Conservation (phyloP, 352 stramenopile genomes). For the Globisporangium heterothallicum region DNA sequence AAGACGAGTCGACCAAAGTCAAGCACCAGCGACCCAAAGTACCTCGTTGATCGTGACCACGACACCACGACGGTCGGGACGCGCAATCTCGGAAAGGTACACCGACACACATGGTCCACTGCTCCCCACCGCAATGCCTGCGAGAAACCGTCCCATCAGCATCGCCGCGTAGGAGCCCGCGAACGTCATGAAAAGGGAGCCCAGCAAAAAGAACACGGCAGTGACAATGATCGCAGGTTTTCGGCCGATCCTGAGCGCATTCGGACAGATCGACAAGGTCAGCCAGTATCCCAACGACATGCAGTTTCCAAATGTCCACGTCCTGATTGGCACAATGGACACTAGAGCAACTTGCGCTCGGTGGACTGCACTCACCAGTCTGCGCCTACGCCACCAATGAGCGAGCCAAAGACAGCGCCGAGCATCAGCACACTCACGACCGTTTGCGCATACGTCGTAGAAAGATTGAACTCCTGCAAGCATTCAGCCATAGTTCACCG, state of each 20-base stretch:
- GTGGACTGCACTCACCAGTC: slow-evolving; percentile 51
- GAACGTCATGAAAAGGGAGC: slow-evolving; percentile 69
- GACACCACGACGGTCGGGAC: slow-evolving; percentile 42
- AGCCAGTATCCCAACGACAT: background rate
- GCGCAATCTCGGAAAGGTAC: slow-evolving; percentile 65
- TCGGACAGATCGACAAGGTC: background rate
- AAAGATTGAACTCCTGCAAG: slow-evolving; percentile 45
- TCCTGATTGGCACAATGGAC: too few relatives aligned
- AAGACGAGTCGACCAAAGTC: too few relatives aligned
- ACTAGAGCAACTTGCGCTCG: too few relatives aligned
- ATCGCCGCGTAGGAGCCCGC: slow-evolving; percentile 36
- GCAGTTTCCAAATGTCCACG: too few relatives aligned
- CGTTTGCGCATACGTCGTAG: slow-evolving; percentile 37
- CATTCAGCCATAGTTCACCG: too few relatives aligned
- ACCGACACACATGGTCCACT: slow-evolving; percentile 60
- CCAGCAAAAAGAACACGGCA: slow-evolving; percentile 45
- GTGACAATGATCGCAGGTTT: slow-evolving; percentile 63
- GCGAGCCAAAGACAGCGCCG: slow-evolving; percentile 55
- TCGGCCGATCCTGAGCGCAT: slow-evolving; percentile 37
- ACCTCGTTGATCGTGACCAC: slow-evolving; percentile 65
- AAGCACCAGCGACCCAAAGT: background rate
- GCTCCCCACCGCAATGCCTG: slow-evolving; percentile 53
- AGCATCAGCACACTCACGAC: slow-evolving; percentile 72
- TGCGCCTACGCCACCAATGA: slow-evolving; percentile 43
- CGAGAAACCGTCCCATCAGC: slow-evolving; percentile 61